Conservation (phyloP, 352 stramenopile species). For the Pythium monospermum region DNA sequence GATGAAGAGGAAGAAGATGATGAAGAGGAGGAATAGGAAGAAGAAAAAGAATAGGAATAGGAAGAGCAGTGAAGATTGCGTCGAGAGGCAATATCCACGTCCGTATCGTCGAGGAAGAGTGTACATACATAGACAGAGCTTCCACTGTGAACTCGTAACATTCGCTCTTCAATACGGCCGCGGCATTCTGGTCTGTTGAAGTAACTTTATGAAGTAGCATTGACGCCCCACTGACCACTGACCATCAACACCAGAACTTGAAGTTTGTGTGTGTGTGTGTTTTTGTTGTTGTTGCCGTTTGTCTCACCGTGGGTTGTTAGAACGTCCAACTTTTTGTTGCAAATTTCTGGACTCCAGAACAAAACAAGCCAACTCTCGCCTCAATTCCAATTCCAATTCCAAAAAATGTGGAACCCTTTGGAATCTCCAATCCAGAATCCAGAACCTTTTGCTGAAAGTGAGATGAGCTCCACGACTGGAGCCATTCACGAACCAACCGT, state of each 20-base stretch:
- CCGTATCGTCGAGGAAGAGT: no score
- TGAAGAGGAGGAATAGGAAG: constrained; percentile 16
- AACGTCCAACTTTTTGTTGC: neutral
- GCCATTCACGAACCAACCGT: constrained; percentile 3
- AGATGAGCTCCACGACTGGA: no score
- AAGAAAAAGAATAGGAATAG: constrained; percentile 1
- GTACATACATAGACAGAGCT: no score
- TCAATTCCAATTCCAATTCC: no score
- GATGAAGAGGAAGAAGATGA: constrained; percentile 30
- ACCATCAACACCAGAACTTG: constrained; percentile 5
- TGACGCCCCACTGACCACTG: no score
- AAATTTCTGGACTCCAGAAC: neutral
- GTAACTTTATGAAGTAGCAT: constrained; percentile 13
- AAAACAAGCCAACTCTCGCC: neutral
- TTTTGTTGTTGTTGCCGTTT: constrained; percentile 12
- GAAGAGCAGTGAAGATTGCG: neutral
- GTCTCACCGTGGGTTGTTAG: neutral
- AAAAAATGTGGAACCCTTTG: neutral
- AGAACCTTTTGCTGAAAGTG: no score
- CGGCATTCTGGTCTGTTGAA: no score
- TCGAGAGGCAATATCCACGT: no score
- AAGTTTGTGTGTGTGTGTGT: no score
- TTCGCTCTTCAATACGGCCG: no score
- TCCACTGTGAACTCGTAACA: no score
- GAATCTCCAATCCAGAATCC: no score